Evolutionary conservation across 2,329 filamentous ascomycete genomes (phyloP), one percentile per base, ranked within the genome.

Genomic region (Aspergillus sp.): DNA sequence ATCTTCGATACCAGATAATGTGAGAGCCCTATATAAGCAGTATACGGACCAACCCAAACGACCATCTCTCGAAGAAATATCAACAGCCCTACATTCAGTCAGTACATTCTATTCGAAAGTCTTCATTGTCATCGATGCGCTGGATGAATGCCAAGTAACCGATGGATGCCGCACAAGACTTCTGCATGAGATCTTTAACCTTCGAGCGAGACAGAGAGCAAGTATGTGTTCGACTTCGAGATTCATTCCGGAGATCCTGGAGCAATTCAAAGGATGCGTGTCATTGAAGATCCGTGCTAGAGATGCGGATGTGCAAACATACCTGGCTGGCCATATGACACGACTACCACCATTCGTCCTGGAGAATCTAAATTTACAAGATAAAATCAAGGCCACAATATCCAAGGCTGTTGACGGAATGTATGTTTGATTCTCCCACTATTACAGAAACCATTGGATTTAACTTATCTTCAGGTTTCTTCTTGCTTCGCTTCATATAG

Each of bases 151-250:
- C 20, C 24, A 58, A 11, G 24, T 26, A 1, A 36, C 33, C 0
- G 56, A 14, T 17, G 38, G 14, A 11, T 19, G 17, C 8, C 36
- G 32, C 3, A 45, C 11, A 13, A 42, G 33, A 6, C 36, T 66
- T n/a, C 48, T 71, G 3, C 16, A 14, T 0, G 43, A 61, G 22
- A n/a, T 72, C 2, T 59, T 60, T 10, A 53, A 35, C 5, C 40
- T 71, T 10, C 64, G 64, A 24, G 36, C 16, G 1, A 50, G 50
- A 9, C 32, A n/a, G 6, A 51, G 41, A 13, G 36, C 55, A 9
- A 69, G 63, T 38, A 4, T 73, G 22, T 62, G 73, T 17, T 64
- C 58, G 10, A 74, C 72, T 3, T 70, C 72, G 6, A 53, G 72
- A 24, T 55, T 54, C 19, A 59, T 62, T 22, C 58, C 54, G 3